Evolutionary conservation across 768 basidiomycete species (phyloP).

Genomic region (Tricholoma terreum): DNA sequence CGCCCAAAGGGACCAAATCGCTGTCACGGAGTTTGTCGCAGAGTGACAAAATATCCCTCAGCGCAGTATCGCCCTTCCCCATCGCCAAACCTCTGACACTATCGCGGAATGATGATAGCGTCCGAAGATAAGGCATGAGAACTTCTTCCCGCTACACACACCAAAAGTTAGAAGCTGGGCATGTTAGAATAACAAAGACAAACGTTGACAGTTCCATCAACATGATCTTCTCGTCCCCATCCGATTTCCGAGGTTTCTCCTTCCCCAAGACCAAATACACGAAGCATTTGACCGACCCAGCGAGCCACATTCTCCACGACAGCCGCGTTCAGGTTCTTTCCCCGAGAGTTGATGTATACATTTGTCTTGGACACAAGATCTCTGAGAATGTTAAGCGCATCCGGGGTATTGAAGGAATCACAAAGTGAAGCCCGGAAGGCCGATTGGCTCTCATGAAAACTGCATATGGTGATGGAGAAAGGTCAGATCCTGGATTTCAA

Average conservation of each 20-base stretch:
- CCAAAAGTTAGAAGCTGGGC: constrained; percentile 10
- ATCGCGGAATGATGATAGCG: constrained; percentile 89
- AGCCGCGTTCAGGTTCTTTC: constrained; percentile 55
- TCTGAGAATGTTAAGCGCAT: constrained; percentile 69
- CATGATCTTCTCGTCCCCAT: constrained; percentile 71
- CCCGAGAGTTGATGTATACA: constrained; percentile 75
- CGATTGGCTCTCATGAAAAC: constrained; percentile 70
- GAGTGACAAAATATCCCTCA: constrained; percentile 79
- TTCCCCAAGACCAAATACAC: constrained; percentile 78
- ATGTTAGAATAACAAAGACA: constrained; percentile 21
- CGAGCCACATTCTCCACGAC: constrained; percentile 62
- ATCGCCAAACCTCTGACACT: constrained; percentile 82
- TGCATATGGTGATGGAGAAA: constrained; percentile 28
- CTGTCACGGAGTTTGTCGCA: constrained; percentile 88
- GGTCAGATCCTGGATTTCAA: neutral
- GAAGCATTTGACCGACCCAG: constrained; percentile 73
- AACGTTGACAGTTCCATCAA: constrained; percentile 50
- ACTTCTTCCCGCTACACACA: constrained; percentile 69
- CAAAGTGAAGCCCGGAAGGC: constrained; percentile 85
- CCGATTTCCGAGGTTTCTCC: constrained; percentile 68
- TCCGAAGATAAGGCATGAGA: constrained; percentile 85
- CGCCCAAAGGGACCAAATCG: constrained; percentile 90
- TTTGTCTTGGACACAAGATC: constrained; percentile 85
- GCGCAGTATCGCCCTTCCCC: constrained; percentile 55
- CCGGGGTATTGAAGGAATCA: constrained; percentile 96